Percentiles rank a stretch among this genome's conserved stretches.
phyloP scores from a whole-genome alignment of 2,329 filamentous ascomycete genomes.

The Byssoonygena ceratinophila region DNA sequence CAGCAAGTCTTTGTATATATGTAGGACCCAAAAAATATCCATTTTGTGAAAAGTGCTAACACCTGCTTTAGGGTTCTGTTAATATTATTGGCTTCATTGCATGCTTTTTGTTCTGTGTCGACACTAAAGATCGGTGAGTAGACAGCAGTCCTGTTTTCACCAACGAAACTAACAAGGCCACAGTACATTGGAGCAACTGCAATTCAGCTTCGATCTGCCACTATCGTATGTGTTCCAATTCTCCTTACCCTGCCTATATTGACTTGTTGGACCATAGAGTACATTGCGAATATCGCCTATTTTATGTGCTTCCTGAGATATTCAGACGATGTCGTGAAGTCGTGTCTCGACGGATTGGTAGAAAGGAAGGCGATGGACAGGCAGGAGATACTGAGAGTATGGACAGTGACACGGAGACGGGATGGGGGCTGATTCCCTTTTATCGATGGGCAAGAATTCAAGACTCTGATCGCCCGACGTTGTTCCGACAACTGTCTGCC shows the following conservation, averaged over 20 bases:
- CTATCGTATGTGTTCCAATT: constrained; percentile 2
- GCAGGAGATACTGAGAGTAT: background rate
- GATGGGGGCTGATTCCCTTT: constrained; percentile 5
- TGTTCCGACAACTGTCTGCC: background rate
- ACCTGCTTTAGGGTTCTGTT: constrained; percentile 1
- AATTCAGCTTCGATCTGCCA: constrained; percentile 10
- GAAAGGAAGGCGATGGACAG: background rate
- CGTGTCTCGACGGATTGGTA: background rate
- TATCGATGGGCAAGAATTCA: constrained; percentile 12
- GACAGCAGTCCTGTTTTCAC: background rate
- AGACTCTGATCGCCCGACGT: constrained; percentile 1
- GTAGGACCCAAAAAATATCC: background rate
- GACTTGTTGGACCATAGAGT: background rate
- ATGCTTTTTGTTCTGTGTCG: constrained; percentile 10
- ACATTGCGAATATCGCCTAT: constrained; percentile 11
- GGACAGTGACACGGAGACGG: background rate
- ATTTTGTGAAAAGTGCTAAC: background rate
- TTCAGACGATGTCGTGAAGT: background rate
- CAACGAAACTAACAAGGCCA: background rate
- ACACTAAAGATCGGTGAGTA: constrained; percentile 10
- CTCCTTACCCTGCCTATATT: background rate
- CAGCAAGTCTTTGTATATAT: constrained; percentile 9
- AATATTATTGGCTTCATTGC: constrained; percentile 8
- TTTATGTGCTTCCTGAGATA: constrained; percentile 9
- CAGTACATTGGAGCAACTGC: constrained; percentile 8